Conservation (phyloP, 2,329 filamentous ascomycete species). For the Emmonsiellopsis sp. region DNA sequence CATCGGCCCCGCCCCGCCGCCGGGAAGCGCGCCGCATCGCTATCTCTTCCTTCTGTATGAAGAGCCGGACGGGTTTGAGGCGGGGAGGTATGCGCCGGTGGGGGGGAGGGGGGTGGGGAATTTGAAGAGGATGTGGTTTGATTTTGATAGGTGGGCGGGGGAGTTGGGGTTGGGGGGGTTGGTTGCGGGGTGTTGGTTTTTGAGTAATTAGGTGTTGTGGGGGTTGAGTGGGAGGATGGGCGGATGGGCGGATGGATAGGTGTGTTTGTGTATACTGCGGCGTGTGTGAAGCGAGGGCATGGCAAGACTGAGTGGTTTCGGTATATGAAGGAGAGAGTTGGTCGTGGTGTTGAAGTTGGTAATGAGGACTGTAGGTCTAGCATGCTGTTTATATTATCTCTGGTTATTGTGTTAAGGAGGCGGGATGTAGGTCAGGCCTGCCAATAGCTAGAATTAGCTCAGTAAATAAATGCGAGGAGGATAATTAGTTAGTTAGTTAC, state of each 20-base stretch:
- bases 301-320: neutral
- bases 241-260: neutral
- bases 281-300: neutral
- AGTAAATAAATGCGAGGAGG: too few species aligned
- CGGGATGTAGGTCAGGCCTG: too few species aligned
- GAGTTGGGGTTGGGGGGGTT: neutral
- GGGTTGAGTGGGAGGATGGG: neutral
- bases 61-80: slow-evolving; percentile 34
- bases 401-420: too few species aligned
- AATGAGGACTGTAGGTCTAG: too few species aligned
- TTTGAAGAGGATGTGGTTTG: neutral
- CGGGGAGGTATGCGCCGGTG: slow-evolving; percentile 16
- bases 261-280: neutral
- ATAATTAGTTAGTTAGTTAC: too few species aligned
- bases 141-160: neutral
- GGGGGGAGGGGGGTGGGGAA: slow-evolving; percentile 24
- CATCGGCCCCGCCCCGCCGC: slow-evolving; percentile 40
- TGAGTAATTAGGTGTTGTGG: neutral
- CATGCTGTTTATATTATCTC: too few species aligned
- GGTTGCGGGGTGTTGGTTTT: neutral
- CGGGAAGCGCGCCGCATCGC: slow-evolving; percentile 37
- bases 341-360: too few species aligned
- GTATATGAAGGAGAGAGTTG: too few species aligned
- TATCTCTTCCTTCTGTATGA: slow-evolving; percentile 43
- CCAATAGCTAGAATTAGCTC: too few species aligned